Conservation (phyloP, 495 filamentous ascomycete species). For the Tuber indicum region DNA sequence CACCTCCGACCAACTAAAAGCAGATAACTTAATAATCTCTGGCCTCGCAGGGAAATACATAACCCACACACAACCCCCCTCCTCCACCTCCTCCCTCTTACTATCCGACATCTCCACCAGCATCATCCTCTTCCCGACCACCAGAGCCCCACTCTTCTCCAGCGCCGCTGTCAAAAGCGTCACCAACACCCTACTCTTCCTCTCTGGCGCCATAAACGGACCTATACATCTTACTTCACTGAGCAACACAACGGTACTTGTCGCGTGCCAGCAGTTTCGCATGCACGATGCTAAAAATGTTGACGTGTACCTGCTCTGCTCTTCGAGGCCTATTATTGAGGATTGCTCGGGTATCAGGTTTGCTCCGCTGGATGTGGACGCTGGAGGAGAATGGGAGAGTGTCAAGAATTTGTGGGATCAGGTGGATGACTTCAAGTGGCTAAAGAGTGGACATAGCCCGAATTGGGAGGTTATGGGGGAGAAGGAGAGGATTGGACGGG, state of each 20-base stretch:
- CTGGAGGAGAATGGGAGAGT: conserved; percentile 38
- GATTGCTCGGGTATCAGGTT: conserved; percentile 74
- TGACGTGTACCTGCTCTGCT: conserved; percentile 73
- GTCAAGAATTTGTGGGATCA: conserved; percentile 69
- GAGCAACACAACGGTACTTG: conserved; percentile 65
- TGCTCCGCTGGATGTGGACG: conserved; percentile 53
- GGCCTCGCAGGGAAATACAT: not conserved
- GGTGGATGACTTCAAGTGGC: conserved; percentile 96
- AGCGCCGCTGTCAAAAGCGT: conserved; percentile 67
- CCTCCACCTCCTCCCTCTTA: conserved; percentile 63
- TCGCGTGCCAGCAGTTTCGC: conserved; percentile 73
- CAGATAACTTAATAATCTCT: conserved; percentile 22
- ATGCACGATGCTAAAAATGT: conserved; percentile 80
- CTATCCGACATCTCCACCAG: conserved; percentile 65
- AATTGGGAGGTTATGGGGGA: conserved; percentile 72
- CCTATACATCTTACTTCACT: conserved; percentile 74
- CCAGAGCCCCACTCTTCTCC: conserved; percentile 56
- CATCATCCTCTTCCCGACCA: conserved; percentile 64
- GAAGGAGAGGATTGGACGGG: conserved; percentile 54
- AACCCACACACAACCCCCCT: conserved; percentile 32
- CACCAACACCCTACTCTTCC: conserved; percentile 61
- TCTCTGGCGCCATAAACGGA: conserved; percentile 63
- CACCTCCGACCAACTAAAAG: not conserved
- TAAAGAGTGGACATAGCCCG: conserved; percentile 75
- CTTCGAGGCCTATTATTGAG: conserved; percentile 87